Evolutionary conservation across 169 alveolate genomes (phyloP).

Genomic region (Eimeria tenella): DNA sequence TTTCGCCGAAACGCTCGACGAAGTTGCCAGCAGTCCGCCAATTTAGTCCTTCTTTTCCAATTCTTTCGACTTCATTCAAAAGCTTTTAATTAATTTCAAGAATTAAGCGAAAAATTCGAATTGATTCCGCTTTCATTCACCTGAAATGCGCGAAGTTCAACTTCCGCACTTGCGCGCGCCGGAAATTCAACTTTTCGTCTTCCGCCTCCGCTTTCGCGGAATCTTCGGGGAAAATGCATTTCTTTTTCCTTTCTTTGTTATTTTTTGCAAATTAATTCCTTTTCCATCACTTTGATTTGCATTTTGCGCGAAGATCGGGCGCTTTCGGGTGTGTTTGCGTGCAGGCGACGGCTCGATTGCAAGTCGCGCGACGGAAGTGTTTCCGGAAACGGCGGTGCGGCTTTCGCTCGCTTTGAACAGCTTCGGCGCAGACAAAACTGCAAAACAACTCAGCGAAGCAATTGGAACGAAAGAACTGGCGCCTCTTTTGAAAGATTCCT

Average conservation of each 20-base stretch:
- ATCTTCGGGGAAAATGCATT: background rate
- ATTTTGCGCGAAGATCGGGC: background rate
- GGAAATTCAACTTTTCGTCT: background rate
- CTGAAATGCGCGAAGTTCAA: too few species aligned
- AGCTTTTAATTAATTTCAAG: background rate
- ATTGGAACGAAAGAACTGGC: background rate
- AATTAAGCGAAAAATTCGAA: background rate
- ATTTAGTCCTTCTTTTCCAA: too few species aligned
- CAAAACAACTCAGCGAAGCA: background rate
- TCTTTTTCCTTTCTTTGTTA: background rate
- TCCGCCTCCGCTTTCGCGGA: background rate
- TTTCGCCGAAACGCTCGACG: conserved; percentile 7
- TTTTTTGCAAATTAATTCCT: too few species aligned
- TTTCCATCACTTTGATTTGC: background rate
- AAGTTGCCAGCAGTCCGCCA: background rate
- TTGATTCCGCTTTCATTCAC: too few species aligned
- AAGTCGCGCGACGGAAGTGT: background rate
- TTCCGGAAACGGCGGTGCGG: background rate
- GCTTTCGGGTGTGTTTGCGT: too few species aligned
- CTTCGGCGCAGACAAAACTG: background rate
- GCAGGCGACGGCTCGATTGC: background rate
- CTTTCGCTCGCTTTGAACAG: background rate
- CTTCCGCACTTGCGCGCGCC: too few species aligned
- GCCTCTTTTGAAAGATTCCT: background rate
- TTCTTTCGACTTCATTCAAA: background rate